Base-by-base conservation (phyloP, 148 eudicot species). In the Rhododendron kiyosumense region DNA sequence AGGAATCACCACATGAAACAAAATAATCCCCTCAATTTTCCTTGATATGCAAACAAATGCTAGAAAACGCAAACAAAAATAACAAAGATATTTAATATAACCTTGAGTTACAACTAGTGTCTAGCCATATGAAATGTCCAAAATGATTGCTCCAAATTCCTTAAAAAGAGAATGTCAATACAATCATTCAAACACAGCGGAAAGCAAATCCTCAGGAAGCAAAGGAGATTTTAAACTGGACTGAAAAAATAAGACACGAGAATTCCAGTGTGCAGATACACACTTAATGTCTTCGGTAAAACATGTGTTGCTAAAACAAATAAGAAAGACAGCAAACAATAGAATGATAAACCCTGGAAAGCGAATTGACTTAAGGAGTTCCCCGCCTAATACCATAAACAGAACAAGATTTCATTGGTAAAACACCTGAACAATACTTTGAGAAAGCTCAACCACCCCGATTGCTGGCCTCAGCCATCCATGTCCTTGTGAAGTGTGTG, bases 391-490 rank as follows among this genome's bases (percentile, higher is more conserved):
- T 17, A 74, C 17, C 41, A 74, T 32, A 74, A 17, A 63, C 78
- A 75, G 78, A 32, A 75, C 34, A 36, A 75, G 46, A 75, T 17
- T 73, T 74, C 78, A 74, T 34, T 75, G 45, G 34, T 34, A 34
- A 17, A 36, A 36, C 46, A 75, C 99, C 99, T 96, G 99, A 86
- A 94, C 87, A 49, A 96, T 87, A 85, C 94, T 90, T 82, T 96
- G 99, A 82, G 97, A 95, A 83, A 96, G 98, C 92, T 96, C 98
- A 85, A 96, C 69, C 43, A 95, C 97, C 32, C 99, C 99, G 46
- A 92, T 86, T 83, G 98, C 96, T 87, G 98, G 98, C 89, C 99
- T 94, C 79, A 96, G 90, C 99, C 99, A 96, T 81, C 99, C 99
- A 87, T 96, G 95, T 74, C 99, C 99, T 86, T 96, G 94, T 74